Evolutionary conservation across 2,329 filamentous ascomycete genomes (phyloP).

Genomic region (Hymenoscyphus fraxineus): DNA sequence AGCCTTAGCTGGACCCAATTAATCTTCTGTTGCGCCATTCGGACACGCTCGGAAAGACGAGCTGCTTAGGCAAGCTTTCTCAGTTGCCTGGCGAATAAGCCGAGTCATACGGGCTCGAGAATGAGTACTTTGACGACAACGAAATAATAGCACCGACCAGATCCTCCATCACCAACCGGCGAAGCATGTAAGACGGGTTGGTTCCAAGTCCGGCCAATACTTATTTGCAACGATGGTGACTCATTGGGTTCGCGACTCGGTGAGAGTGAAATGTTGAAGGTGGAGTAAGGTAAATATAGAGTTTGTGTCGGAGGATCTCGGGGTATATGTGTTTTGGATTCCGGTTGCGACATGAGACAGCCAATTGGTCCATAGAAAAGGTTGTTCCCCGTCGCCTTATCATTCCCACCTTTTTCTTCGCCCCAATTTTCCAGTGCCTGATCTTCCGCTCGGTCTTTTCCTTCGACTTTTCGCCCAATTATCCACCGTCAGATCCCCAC

Average conservation of each 20-base stretch:
- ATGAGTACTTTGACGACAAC: constrained; percentile 18
- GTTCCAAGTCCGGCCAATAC: constrained; percentile 14
- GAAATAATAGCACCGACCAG: constrained; percentile 11
- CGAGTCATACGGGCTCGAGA: too few species aligned
- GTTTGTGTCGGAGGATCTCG: background rate
- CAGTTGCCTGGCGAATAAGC: too few species aligned
- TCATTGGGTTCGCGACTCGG: background rate
- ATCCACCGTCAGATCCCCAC: background rate
- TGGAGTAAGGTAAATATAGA: constrained; percentile 2
- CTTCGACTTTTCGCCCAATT: background rate
- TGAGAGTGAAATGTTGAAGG: background rate
- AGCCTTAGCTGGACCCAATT: too few species aligned
- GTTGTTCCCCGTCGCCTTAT: background rate
- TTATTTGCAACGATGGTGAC: background rate
- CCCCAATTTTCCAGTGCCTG: background rate
- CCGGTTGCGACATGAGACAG: background rate
- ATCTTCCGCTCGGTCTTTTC: background rate
- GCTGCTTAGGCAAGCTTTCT: too few species aligned
- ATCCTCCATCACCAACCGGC: constrained; percentile 5
- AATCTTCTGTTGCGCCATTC: too few species aligned
- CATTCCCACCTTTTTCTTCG: background rate
- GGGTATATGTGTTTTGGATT: background rate
- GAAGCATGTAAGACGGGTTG: constrained; percentile 9
- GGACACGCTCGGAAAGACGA: too few species aligned
- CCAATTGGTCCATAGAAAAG: background rate